Base-by-base conservation (phyloP, 2,329 filamentous ascomycete genomes). In the Bipolaris oryzae region DNA sequence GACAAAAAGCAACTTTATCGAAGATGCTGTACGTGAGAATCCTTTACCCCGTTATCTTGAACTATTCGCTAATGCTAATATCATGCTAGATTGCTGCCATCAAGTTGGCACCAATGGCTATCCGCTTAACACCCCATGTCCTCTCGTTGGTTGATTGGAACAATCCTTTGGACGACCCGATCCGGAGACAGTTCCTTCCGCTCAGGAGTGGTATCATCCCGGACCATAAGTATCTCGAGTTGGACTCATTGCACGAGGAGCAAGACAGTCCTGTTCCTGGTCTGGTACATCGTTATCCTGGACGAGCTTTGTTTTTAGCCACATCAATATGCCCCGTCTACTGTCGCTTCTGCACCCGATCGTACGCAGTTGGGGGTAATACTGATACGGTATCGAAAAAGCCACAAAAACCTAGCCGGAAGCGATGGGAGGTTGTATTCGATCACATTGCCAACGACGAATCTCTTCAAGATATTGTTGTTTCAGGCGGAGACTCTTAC, bases 401-500 rank as follows among this genome's bases (percentile, higher is more conserved):
- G 20, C 69, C 68, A 20, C 72, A 75, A 43, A 74, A 71, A 45
- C 73, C 72, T 5, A 72, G 62, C 31, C 62, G 65, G 13, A 86
- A 81, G 48, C 78, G 81, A n/a, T 86, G 86, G 81, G 79, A 86
- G n/a, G 68, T 75, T 2, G 80, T 81, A n/a, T 82, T 87, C 52
- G 69, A 79, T 2, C 84, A 88, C 68, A 85, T 89, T 45, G 80
- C 81, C 63, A 72, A 71, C 6, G 42, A 82, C 75, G 13, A 78
- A 79, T 1, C 70, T 62, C 73, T 88, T 5, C 77, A 81, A 33
- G 86, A 88, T 64, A 82, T 88, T 34, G 85, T 88, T 1, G 78
- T 88, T 7, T 88, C 86, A 0, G 86, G 86, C 0, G 86, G 86
- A 9, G 86, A 89, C 70, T 78, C 83, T 0, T 89, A 84, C 68